Conservation (phyloP, 2,329 filamentous ascomycete species). For the Aureobasidium melanogenum region DNA sequence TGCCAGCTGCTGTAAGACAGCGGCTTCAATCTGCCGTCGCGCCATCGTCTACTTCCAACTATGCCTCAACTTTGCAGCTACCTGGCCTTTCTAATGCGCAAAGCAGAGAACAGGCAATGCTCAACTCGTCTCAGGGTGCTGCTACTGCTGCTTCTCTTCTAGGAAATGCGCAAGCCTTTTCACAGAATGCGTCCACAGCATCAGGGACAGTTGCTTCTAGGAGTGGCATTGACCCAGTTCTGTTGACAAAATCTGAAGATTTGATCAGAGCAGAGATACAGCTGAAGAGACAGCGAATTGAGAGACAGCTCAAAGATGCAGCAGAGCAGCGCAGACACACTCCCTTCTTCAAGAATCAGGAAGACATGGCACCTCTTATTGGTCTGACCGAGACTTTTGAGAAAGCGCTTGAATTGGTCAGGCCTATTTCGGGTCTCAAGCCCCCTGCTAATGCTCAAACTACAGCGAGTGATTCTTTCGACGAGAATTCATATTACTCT, state of each 20-base stretch:
- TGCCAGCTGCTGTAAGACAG: conserved; percentile 45
- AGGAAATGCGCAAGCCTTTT: background rate
- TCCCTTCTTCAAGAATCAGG: conserved; percentile 40
- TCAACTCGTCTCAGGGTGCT: background rate
- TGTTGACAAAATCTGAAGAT: conserved; percentile 78
- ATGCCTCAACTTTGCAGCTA: background rate
- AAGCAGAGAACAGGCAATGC: background rate
- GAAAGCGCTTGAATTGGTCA: conserved; percentile 63
- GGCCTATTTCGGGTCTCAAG: conserved; percentile 53
- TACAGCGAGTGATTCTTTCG: conserved; percentile 71
- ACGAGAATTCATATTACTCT: conserved; percentile 93
- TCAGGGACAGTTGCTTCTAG: background rate
- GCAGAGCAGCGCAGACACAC: conserved; percentile 50
- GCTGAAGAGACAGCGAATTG: conserved; percentile 71
- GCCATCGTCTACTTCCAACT: background rate
- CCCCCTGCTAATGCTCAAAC: conserved; percentile 49
- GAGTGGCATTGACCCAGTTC: conserved; percentile 65
- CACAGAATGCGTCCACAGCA: background rate
- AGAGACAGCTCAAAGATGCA: conserved; percentile 68
- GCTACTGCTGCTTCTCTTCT: background rate
- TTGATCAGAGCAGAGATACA: conserved; percentile 74
- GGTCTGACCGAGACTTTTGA: conserved; percentile 35
- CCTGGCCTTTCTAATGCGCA: background rate
- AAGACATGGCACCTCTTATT: conserved; percentile 37
- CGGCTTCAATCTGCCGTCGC: conserved; percentile 13